Base-by-base conservation (phyloP, 2,329 filamentous ascomycete genomes). In the Aspergillus vadensis region DNA sequence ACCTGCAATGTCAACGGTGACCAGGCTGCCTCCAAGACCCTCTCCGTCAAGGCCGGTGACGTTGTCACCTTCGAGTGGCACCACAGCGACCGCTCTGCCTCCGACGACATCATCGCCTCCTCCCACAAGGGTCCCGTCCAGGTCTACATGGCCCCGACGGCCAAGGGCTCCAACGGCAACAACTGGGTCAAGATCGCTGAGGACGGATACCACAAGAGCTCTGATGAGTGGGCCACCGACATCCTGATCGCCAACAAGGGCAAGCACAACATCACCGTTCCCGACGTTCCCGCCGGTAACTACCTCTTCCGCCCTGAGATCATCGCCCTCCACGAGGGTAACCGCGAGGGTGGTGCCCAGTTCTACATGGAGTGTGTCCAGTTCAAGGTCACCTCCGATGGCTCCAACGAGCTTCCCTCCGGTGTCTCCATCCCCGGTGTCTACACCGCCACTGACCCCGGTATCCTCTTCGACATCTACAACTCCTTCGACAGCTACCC, bases 291-390 rank as follows among this genome's bases (percentile, higher is more conserved):
- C 19, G 65, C 66, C 19, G 66, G 66, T 38, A 43, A 68, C 43
- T 68, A 68, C 60, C 65, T 68, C 36, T 62, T 68, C 60, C 66
- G 66, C 15, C 66, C 66, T 8, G 66, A 67, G 63, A 65, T 68
- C 66, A 68, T 68, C 25, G 66, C 59, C 58, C 65, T 68, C 23
- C 66, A 68, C 55, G 63, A 65, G 61, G 66, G 58, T 27, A 58
- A 59, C 55, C 56, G 57, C 44, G 10, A 64, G 55, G 60, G 58
- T 7, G 66, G 66, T 36, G 66, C 66, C 41, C 66, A 68, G 61
- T 60, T 68, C 57, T 68, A 68, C 60, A 68, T 68, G 66, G 66
- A 68, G 60, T 68, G 66, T 58, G 65, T 68, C 39, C 66, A 68
- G 58, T 41, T 68, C 55, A 63, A 65, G 60, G 61, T 68, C 55